These are phyloP conservation scores for Ilyonectria destructans DNA, from an alignment of 2,329 filamentous ascomycete genomes.

Conservation along the genomic window DNA sequence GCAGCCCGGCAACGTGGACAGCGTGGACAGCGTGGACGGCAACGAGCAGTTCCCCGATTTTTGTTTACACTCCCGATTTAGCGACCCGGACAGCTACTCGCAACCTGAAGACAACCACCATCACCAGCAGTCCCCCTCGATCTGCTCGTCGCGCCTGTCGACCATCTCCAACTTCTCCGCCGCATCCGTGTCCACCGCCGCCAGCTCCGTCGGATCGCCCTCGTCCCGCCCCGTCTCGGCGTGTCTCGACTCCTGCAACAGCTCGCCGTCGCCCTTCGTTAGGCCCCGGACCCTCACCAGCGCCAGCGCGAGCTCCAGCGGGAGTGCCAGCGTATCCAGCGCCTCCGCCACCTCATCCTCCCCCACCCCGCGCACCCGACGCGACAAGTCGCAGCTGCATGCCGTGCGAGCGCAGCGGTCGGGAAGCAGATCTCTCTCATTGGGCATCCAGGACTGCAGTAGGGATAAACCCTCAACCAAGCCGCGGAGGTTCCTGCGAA, in stretches of 20 bases:
- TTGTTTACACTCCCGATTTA: conserved; percentile 59
- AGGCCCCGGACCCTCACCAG: conserved; percentile 42
- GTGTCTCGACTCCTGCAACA: conserved; percentile 35
- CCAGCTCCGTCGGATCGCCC: conserved; percentile 44
- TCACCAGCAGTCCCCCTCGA: conserved; percentile 48
- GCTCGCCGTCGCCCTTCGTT: conserved; percentile 37
- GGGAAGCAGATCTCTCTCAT: conserved; percentile 55
- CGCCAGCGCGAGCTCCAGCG: conserved; percentile 43
- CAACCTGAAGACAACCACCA: conserved; percentile 35
- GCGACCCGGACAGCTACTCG: conserved; percentile 24
- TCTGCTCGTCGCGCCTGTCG: conserved; percentile 46
- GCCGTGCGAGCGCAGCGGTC: conserved; percentile 65
- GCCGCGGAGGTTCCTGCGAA: conserved; percentile 51
- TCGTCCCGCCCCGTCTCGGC: conserved; percentile 42
- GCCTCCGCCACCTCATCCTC: conserved; percentile 41
- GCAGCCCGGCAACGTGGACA: conserved; percentile 58
- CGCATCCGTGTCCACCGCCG: conserved; percentile 36
- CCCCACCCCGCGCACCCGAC: conserved; percentile 58
- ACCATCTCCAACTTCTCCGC: conserved; percentile 45
- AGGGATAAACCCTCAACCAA: conserved; percentile 43
- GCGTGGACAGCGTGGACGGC: conserved; percentile 55
- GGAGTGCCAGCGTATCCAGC: conserved; percentile 32
- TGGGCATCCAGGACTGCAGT: conserved; percentile 39
- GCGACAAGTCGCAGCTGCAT: conserved; percentile 67
- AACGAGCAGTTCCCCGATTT: conserved; percentile 59